phyloP scores from a whole-genome alignment of 176 grass and related monocot species.

The Avena atlantica region DNA sequence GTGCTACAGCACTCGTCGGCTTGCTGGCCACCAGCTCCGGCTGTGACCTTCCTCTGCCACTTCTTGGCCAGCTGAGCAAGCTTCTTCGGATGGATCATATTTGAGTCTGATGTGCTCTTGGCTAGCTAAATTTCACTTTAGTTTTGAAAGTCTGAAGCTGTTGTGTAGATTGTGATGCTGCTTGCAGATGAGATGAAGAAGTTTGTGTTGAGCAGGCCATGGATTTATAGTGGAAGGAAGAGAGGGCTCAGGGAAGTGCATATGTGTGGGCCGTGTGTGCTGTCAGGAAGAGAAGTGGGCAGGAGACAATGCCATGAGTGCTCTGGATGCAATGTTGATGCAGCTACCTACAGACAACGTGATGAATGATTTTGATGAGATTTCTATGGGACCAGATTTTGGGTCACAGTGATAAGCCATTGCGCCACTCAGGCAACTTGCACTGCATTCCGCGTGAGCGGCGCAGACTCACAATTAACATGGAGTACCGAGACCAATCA shows the following conservation, averaged over 20 bases:
- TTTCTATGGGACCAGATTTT: slow-evolving; percentile 18
- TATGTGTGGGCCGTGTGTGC: not conserved
- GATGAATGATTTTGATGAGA: slow-evolving; percentile 14
- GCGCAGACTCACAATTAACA: not conserved
- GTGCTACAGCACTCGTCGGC: not conserved
- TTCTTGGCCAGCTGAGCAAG: slow-evolving; percentile 55
- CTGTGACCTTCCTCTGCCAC: slow-evolving; percentile 51
- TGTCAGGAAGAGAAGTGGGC: slow-evolving; percentile 9
- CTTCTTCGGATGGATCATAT: slow-evolving; percentile 53
- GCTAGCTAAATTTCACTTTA: not conserved
- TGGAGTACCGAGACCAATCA: not conserved
- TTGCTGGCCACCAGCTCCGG: not conserved
- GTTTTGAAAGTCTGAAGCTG: not conserved
- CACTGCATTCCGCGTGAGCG: not conserved
- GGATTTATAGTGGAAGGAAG: slow-evolving; percentile 37
- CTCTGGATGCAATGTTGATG: slow-evolving; percentile 35
- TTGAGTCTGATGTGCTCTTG: slow-evolving; percentile 16
- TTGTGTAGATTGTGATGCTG: not conserved
- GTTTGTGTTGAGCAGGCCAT: not conserved
- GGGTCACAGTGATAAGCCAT: not conserved
- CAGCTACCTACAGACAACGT: not conserved
- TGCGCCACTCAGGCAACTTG: not conserved
- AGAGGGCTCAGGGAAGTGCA: not conserved
- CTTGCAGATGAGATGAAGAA: slow-evolving; percentile 30
- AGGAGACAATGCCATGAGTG: slow-evolving; percentile 46